These are phyloP conservation scores for Garcia nutans DNA, from an alignment of 345 rosid species.

Conservation along the genomic window DNA sequence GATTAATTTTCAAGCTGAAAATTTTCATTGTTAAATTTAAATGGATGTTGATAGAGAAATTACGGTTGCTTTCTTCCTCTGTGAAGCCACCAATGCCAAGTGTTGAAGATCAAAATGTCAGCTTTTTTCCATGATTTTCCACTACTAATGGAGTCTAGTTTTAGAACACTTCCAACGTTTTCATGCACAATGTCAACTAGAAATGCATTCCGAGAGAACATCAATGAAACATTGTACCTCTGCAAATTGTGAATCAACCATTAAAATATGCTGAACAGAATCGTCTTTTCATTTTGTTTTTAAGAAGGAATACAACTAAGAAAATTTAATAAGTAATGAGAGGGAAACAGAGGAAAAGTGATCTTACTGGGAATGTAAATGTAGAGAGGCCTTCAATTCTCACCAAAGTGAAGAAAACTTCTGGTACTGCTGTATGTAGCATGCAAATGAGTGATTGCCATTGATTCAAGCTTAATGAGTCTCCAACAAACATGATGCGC, in stretches of 20 bases:
- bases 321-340: background rate
- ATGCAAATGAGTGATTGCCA: constrained; percentile 54
- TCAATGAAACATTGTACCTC: constrained; percentile 1
- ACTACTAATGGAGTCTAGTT: constrained; percentile 12
- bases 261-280: background rate
- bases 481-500: constrained; percentile 53
- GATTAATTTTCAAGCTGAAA: too few species aligned
- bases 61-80: constrained; percentile 15
- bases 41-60: background rate
- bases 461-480: constrained; percentile 47
- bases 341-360: too few species aligned
- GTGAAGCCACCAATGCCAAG: constrained; percentile 23
- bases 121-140: background rate
- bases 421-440: constrained; percentile 30
- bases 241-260: background rate
- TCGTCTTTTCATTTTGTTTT: too few species aligned
- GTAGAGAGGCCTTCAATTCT: background rate
- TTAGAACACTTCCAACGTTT: constrained; percentile 3
- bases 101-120: constrained; percentile 13
- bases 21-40: too few species aligned
- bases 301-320: too few species aligned
- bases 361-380: constrained; percentile 4
- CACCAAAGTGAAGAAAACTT: background rate
- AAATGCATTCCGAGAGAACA: constrained; percentile 8
- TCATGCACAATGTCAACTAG: constrained; percentile 9